These are phyloP conservation scores for Colletotrichum lupini DNA, from an alignment of 2,329 filamentous ascomycete species.

Conservation along the genomic window DNA sequence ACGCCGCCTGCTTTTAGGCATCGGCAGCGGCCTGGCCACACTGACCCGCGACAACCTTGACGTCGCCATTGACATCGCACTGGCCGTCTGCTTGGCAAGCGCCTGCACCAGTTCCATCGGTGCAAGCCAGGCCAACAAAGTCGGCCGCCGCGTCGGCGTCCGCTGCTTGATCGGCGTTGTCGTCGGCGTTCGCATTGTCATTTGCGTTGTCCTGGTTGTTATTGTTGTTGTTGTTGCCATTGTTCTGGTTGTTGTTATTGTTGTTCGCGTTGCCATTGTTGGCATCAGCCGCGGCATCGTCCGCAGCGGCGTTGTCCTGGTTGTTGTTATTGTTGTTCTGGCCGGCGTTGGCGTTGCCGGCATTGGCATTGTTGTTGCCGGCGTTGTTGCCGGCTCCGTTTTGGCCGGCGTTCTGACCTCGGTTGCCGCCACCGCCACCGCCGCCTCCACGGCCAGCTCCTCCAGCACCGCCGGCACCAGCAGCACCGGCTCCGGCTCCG, in stretches of 20 bases:
- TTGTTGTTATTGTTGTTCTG: neutral
- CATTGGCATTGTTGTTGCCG: neutral
- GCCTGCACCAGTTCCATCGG: constrained; percentile 22
- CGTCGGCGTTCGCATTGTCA: neutral
- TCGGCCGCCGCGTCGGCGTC: constrained; percentile 16
- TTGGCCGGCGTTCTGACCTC: neutral
- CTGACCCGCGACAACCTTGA: constrained; percentile 17
- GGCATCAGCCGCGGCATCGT: neutral
- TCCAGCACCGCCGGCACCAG: neutral
- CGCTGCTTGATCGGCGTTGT: neutral
- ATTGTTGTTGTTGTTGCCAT: neutral
- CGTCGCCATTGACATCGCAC: constrained; percentile 21
- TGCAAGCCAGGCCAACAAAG: constrained; percentile 25
- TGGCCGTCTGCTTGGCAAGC: constrained; percentile 24
- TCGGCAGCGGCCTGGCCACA: constrained; percentile 16
- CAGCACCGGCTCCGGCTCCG: neutral
- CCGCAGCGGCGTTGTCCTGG: neutral
- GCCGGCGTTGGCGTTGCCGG: neutral
- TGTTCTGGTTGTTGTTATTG: neutral
- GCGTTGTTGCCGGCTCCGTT: neutral
- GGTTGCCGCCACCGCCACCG: neutral
- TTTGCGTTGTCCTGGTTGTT: neutral
- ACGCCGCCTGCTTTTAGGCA: neutral
- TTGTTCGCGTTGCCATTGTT: neutral
- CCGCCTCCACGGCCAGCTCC: neutral